Conservation (phyloP, 2,329 filamentous ascomycete genomes). For the Neonectria sp. region DNA sequence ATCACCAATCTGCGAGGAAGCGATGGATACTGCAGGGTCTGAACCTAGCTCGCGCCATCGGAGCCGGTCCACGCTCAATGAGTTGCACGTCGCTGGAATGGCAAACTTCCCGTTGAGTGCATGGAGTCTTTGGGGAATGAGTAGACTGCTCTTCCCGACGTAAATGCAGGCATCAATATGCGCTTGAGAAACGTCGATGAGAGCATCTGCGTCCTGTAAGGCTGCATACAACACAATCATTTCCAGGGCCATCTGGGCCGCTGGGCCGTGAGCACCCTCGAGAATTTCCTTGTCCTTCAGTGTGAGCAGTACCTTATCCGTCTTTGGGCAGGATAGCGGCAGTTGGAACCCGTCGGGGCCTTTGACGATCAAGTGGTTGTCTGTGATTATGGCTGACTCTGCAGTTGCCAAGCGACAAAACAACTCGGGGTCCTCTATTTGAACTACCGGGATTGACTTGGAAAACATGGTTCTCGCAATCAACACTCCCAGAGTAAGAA, state of each 20-base stretch:
- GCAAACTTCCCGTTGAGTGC: conserved; percentile 36
- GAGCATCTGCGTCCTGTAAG: conserved; percentile 28
- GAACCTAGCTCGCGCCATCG: conserved; percentile 37
- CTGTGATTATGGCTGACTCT: background rate
- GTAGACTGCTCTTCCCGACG: conserved; percentile 33
- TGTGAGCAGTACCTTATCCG: conserved; percentile 22
- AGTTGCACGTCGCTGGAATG: conserved; percentile 38
- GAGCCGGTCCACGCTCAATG: conserved; percentile 37
- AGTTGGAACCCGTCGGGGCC: background rate
- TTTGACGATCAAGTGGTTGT: background rate
- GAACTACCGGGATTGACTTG: conserved; percentile 57
- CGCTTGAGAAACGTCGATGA: conserved; percentile 39
- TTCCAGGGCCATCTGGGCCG: conserved; percentile 26
- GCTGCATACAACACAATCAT: conserved; percentile 38
- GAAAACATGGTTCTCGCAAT: conserved; percentile 59
- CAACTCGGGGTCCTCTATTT: conserved; percentile 40
- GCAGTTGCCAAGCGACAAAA: background rate
- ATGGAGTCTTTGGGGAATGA: conserved; percentile 32
- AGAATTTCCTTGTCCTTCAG: conserved; percentile 25
- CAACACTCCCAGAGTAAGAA: conserved; percentile 61
- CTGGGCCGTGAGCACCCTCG: conserved; percentile 31
- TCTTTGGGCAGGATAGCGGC: background rate
- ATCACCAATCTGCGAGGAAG: conserved; percentile 25
- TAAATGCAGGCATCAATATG: conserved; percentile 46
- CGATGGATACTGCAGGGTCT: conserved; percentile 26